Conservation (phyloP, 305 asterid species). For the Fraxinus floribunda region DNA sequence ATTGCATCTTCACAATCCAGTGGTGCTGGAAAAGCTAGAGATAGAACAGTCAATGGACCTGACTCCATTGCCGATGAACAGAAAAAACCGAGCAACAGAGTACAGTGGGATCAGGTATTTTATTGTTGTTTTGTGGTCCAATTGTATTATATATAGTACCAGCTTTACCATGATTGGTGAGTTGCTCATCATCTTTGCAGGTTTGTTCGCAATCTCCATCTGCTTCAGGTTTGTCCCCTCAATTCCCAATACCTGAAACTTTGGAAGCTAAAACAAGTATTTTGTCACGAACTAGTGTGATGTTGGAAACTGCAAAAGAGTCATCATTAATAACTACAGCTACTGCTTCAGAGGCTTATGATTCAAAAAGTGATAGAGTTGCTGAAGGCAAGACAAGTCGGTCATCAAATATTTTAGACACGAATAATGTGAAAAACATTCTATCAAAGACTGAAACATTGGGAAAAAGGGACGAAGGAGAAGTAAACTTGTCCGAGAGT, state of each 20-base stretch:
- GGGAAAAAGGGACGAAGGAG: constrained; percentile 30
- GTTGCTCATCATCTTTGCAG: constrained; percentile 30
- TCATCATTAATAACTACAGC: constrained; percentile 25
- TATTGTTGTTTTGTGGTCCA: constrained; percentile 17
- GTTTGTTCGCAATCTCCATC: constrained; percentile 26
- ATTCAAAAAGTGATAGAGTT: constrained; percentile 20
- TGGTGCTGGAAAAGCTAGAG: constrained; percentile 25
- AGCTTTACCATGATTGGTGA: constrained; percentile 20
- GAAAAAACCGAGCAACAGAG: constrained; percentile 34
- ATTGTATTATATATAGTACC: not conserved
- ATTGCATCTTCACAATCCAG: constrained; percentile 21
- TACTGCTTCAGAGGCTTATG: constrained; percentile 30
- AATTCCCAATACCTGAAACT: constrained; percentile 29
- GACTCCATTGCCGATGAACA: constrained; percentile 27
- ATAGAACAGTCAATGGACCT: constrained; percentile 26
- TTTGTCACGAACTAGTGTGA: constrained; percentile 32
- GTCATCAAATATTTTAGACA: constrained; percentile 23
- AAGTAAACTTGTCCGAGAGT: constrained; percentile 28
- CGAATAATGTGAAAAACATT: constrained; percentile 17
- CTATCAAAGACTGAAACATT: constrained; percentile 27
- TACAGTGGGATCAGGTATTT: constrained; percentile 44
- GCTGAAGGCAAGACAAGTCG: constrained; percentile 17
- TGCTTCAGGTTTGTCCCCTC: constrained; percentile 32
- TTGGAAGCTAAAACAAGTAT: constrained; percentile 28
- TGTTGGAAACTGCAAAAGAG: constrained; percentile 32